These are phyloP conservation scores for Cladorrhinum sp. DNA, from an alignment of 2,329 filamentous ascomycete genomes.

Conservation along the genomic window DNA sequence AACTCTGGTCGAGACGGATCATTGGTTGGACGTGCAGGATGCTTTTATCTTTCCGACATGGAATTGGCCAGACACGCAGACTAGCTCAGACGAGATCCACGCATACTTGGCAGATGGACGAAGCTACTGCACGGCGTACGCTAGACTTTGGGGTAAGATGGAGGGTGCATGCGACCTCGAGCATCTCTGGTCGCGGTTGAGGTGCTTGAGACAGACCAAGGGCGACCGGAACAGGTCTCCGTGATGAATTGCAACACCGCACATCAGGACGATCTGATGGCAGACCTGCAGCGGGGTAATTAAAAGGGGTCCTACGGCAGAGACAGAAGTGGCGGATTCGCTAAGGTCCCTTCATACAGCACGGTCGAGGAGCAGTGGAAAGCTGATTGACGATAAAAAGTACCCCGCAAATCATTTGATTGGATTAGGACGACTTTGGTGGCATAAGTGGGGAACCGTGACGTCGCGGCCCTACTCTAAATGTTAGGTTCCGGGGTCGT, in stretches of 20 bases:
- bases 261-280: background rate
- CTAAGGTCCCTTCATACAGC: conserved; percentile 1
- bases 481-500: conserved; percentile 10
- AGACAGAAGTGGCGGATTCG: background rate
- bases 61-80: conserved; percentile 17
- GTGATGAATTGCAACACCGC: background rate
- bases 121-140: conserved; percentile 1
- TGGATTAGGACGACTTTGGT: conserved; percentile 9
- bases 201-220: background rate
- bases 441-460: conserved; percentile 22
- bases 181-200: background rate
- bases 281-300: background rate
- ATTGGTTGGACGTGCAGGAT: background rate
- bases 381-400: background rate
- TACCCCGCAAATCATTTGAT: conserved; percentile 28
- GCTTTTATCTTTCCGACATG: conserved; percentile 14
- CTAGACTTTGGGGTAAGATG: background rate
- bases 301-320: conserved; percentile 1
- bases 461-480: conserved; percentile 25
- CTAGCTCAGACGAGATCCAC: background rate
- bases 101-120: conserved; percentile 5
- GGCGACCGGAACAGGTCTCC: conserved; percentile 4
- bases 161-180: background rate
- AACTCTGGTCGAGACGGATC: background rate
- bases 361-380: no score